phyloP scores from a whole-genome alignment of 2,329 filamentous ascomycete species.

The Aspergillus bombycis region DNA sequence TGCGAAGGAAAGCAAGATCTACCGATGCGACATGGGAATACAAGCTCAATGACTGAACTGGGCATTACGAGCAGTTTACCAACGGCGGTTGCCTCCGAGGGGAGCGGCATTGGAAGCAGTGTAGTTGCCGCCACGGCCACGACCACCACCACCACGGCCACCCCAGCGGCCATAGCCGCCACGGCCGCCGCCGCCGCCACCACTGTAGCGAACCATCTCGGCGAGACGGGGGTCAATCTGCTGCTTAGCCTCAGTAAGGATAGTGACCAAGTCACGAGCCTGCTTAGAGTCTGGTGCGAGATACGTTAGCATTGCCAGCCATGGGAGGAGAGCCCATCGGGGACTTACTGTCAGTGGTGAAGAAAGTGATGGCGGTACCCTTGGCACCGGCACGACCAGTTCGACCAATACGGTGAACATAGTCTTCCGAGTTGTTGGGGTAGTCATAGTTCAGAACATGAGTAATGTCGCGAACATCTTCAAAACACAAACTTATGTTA shows the following conservation, averaged over 20 bases:
- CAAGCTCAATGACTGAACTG: constrained; percentile 30
- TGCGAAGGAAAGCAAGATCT: constrained; percentile 30
- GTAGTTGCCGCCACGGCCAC: constrained; percentile 53
- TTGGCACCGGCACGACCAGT: constrained; percentile 77
- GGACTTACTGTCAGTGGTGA: constrained; percentile 96
- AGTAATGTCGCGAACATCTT: constrained; percentile 99
- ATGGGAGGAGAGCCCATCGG: neutral
- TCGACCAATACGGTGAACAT: constrained; percentile 70
- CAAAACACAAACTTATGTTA: constrained; percentile 70
- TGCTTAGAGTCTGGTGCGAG: constrained; percentile 74
- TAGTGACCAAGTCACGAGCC: constrained; percentile 92
- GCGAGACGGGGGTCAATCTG: constrained; percentile 93
- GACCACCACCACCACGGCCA: constrained; percentile 65
- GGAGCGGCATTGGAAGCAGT: constrained; percentile 63
- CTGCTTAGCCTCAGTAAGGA: constrained; percentile 96
- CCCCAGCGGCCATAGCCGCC: constrained; percentile 60
- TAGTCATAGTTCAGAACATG: constrained; percentile 99
- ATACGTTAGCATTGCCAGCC: constrained; percentile 15
- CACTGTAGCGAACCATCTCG: constrained; percentile 93
- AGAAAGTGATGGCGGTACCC: constrained; percentile 96
- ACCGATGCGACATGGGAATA: constrained; percentile 32
- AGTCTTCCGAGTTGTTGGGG: constrained; percentile 83
- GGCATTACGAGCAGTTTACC: constrained; percentile 47
- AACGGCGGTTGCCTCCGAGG: constrained; percentile 59
- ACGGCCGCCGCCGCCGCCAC: constrained; percentile 74